Evolutionary conservation across 2,329 filamentous ascomycete genomes (phyloP), one percentile per base, ranked within the genome.

Genomic region (Mycosphaerella sp.): DNA sequence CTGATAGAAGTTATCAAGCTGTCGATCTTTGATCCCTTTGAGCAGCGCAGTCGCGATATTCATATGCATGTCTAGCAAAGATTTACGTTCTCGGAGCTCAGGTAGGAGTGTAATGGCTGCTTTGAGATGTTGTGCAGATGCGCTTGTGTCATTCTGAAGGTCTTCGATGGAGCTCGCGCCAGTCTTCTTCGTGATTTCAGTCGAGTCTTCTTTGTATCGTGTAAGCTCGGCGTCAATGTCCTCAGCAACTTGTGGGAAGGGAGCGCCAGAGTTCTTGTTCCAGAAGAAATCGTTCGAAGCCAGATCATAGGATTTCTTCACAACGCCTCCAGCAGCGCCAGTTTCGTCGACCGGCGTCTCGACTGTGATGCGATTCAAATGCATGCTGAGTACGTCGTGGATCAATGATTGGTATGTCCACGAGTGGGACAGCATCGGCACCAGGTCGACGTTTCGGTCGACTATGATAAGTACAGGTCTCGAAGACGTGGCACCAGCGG

Each of bases 341-440:
- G 77, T 77, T 57, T 94, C 87, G 56, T 97, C 90, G 7, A 84
- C 75, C 4, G 87, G 84, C 0, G 85, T 83, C 66, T 95, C 89
- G 40, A 98, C 86, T 1, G 89, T 96, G 60, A 98, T 97, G 32
- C 91, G 85, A 68, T 97, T 98, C 35, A 96, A 79, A 64, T 86
- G 82, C 82, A 89, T 87, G 45, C 83, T 80, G 39, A 88, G 75
- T 4, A 89, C 85, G 68, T 89, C 82, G 58, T 84, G 86, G 13
- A 95, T 87, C 9, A 95, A 75, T 6, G 87, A 93, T 68, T 95
- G 89, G 62, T 95, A 86, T 3, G 82, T 89, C 86, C 86, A 90
- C 1, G 90, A 96, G 71, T 98, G 93, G 12, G 91, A 96, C n/a
- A 98, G 79, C 93, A 98, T 97, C 2, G 93, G 90, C 58, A 95